phyloP scores from a whole-genome alignment of 805 yeast genomes.

The Saturnispora serradocipensis region DNA sequence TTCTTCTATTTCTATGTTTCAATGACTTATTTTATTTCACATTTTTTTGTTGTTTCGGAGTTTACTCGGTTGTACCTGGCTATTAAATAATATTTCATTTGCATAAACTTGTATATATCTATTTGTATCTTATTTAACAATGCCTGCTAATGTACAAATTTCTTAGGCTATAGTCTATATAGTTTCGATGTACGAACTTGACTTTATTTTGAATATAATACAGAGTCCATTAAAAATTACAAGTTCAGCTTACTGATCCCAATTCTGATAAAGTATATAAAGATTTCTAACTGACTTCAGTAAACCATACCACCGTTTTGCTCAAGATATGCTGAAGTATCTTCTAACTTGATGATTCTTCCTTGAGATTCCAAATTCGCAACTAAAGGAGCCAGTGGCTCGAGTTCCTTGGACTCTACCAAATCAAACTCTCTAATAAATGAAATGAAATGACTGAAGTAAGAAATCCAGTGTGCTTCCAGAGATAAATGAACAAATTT shows the following conservation, averaged over 20 bases:
- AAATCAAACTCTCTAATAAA: conserved; percentile 78
- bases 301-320: conserved; percentile 8
- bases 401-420: conserved; percentile 69
- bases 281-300: neutral
- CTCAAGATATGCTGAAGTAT: conserved; percentile 2
- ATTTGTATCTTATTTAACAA: neutral
- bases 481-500: conserved; percentile 82
- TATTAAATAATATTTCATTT: neutral
- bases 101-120: conserved; percentile 3
- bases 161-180: neutral
- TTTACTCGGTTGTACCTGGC: neutral
- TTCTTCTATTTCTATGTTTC: neutral
- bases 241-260: neutral
- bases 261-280: neutral
- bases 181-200: neutral
- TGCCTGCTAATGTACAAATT: neutral
- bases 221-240: neutral
- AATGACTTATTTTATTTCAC: neutral
- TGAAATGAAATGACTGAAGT: conserved; percentile 88
- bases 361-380: conserved; percentile 80
- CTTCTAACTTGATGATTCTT: conserved; percentile 39
- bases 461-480: conserved; percentile 97
- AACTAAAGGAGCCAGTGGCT: conserved; percentile 68
- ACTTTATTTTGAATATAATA: neutral
- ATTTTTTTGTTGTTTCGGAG: neutral